phyloP scores from a whole-genome alignment of 2,329 filamentous ascomycete species.

The Penicillium sp. region DNA sequence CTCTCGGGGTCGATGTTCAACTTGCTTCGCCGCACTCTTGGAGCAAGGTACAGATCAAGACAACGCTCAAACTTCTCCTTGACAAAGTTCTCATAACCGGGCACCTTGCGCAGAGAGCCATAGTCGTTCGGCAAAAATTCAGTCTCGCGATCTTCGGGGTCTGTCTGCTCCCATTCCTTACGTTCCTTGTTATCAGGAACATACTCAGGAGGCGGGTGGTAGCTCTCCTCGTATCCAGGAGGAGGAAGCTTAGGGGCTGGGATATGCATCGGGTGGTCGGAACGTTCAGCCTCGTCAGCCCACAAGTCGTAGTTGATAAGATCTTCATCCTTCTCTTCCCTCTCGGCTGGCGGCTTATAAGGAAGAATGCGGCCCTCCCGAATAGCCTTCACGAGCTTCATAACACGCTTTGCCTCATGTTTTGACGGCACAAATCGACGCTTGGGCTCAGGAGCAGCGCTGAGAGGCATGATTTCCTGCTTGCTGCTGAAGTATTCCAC shows the following conservation, averaged over 20 bases:
- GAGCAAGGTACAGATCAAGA: slow-evolving; percentile 90
- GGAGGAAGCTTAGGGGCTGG: slow-evolving; percentile 90
- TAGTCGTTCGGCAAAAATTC: slow-evolving; percentile 83
- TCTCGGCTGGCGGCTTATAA: slow-evolving; percentile 73
- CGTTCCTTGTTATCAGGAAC: slow-evolving; percentile 81
- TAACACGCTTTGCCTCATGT: slow-evolving; percentile 91
- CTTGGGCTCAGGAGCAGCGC: slow-evolving; percentile 92
- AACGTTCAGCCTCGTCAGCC: slow-evolving; percentile 82
- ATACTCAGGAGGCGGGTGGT: slow-evolving; percentile 94
- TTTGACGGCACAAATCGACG: slow-evolving; percentile 93
- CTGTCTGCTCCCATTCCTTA: slow-evolving; percentile 76
- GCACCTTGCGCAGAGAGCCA: slow-evolving; percentile 82
- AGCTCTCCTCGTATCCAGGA: slow-evolving; percentile 91
- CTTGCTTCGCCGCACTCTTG: slow-evolving; percentile 84
- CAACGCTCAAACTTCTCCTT: slow-evolving; percentile 97
- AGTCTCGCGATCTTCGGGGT: slow-evolving; percentile 86
- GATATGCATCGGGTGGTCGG: slow-evolving; percentile 89
- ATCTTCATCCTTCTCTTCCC: slow-evolving; percentile 69
- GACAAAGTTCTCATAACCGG: slow-evolving; percentile 83
- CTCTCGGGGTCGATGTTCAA: slow-evolving; percentile 96
- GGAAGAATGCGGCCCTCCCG: slow-evolving; percentile 90
- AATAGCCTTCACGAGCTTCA: slow-evolving; percentile 96
- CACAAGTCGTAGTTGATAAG: slow-evolving; percentile 82
- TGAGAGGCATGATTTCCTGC: slow-evolving; percentile 90
- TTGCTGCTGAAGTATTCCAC: slow-evolving; percentile 92